Evolutionary conservation across 2,329 filamentous ascomycete species (phyloP).

Genomic region (Ascochyta fabae): DNA sequence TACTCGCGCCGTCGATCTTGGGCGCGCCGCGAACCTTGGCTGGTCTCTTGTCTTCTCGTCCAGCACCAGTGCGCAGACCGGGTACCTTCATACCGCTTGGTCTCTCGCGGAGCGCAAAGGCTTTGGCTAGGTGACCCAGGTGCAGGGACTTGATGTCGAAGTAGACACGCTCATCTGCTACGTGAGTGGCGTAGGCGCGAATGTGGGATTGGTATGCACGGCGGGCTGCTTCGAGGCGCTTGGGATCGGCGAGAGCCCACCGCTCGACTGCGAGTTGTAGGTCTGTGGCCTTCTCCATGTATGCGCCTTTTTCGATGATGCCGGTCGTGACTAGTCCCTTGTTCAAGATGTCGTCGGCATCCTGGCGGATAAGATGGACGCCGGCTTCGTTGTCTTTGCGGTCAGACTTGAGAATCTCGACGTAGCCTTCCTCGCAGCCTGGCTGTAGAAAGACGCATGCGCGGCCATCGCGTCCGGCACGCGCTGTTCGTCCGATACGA

Average conservation of each 20-base stretch:
- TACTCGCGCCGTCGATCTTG: constrained; percentile 46
- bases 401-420: constrained; percentile 75
- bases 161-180: constrained; percentile 79
- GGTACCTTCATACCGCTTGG: constrained; percentile 76
- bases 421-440: constrained; percentile 90
- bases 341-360: constrained; percentile 70
- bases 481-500: constrained; percentile 90
- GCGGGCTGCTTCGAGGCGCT: constrained; percentile 79
- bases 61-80: constrained; percentile 56
- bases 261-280: constrained; percentile 71
- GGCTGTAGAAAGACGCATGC: constrained; percentile 90
- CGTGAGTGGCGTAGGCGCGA: constrained; percentile 92
- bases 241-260: constrained; percentile 68
- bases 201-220: constrained; percentile 92
- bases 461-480: constrained; percentile 86
- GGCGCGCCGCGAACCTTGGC: constrained; percentile 52
- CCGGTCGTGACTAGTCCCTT: constrained; percentile 63
- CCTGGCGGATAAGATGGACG: constrained; percentile 61
- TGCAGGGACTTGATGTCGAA: constrained; percentile 94
- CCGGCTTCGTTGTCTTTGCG: constrained; percentile 69
- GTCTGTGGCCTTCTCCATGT: constrained; percentile 71
- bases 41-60: constrained; percentile 36
- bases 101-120: constrained; percentile 86
- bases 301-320: constrained; percentile 56
- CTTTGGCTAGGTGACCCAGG: constrained; percentile 91